Conservation (phyloP, 1,284 basidiomycete species). For the Bjerkandera adusta region DNA sequence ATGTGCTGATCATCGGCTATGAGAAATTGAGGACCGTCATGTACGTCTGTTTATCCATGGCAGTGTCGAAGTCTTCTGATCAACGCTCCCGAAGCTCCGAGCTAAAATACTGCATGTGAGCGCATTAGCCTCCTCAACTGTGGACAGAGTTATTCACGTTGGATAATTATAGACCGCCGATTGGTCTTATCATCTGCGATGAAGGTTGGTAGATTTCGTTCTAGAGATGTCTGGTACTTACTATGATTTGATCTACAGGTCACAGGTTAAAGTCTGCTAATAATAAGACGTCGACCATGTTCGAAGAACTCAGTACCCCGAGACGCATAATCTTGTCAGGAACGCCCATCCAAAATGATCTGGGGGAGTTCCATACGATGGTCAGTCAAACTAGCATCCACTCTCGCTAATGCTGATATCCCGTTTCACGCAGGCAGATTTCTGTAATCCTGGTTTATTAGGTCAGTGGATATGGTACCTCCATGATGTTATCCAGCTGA, state of each 20-base stretch:
- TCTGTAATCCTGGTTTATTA: slow-evolving; percentile 89
- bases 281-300: slow-evolving; percentile 91
- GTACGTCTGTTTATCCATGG: slow-evolving; percentile 37
- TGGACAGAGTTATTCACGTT: neutral
- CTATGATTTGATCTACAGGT: slow-evolving; percentile 44
- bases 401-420: slow-evolving; percentile 5
- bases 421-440: slow-evolving; percentile 64
- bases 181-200: slow-evolving; percentile 94
- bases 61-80: neutral
- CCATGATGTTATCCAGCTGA: neutral
- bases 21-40: slow-evolving; percentile 85
- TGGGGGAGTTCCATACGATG: slow-evolving; percentile 96
- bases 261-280: slow-evolving; percentile 93
- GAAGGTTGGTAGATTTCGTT: slow-evolving; percentile 57
- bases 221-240: neutral
- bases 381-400: slow-evolving; percentile 38
- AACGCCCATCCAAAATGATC: slow-evolving; percentile 96
- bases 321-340: slow-evolving; percentile 90
- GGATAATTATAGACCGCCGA: slow-evolving; percentile 62
- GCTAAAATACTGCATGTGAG: slow-evolving; percentile 58
- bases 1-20: slow-evolving; percentile 95
- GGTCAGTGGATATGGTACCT: slow-evolving; percentile 42
- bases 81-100: slow-evolving; percentile 43
- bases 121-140: neutral
- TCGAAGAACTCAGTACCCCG: slow-evolving; percentile 74